Conservation (phyloP, 768 basidiomycete genomes). For the Sporobolomyces pararoseus region DNA sequence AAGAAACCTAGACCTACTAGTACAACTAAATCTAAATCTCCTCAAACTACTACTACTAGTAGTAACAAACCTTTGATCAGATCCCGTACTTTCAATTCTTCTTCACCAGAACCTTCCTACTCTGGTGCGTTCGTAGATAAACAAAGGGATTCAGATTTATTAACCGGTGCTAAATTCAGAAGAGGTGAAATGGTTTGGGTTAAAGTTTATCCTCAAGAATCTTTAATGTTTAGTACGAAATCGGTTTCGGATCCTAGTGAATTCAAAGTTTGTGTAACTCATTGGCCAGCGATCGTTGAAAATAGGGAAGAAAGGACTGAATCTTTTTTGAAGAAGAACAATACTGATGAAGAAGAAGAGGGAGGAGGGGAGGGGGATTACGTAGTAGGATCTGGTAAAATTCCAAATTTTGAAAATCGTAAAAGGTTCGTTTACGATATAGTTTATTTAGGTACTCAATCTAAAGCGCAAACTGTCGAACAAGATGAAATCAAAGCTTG, state of each 20-base stretch:
- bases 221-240: slow-evolving; percentile 25
- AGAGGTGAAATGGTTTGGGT: slow-evolving; percentile 6
- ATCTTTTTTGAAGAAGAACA: no score
- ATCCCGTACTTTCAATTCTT: slow-evolving; percentile 2
- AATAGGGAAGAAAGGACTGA: slow-evolving; percentile 57
- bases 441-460: slow-evolving; percentile 3
- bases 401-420: slow-evolving; percentile 40
- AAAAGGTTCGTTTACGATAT: slow-evolving; percentile 2
- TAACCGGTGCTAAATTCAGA: slow-evolving; percentile 61
- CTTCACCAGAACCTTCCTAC: slow-evolving; percentile 17
- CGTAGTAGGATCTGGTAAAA: slow-evolving; percentile 26
- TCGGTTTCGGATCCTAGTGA: no score
- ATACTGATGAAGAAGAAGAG: no score
- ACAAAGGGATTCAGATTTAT: slow-evolving; percentile 47
- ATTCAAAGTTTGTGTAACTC: slow-evolving; percentile 54
- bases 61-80: not conserved
- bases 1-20: not conserved
- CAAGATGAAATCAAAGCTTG: slow-evolving; percentile 6
- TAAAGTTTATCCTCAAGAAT: not conserved
- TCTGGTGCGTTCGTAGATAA: slow-evolving; percentile 21
- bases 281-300: slow-evolving; percentile 71
- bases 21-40: not conserved
- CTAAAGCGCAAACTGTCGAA: not conserved
- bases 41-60: not conserved
- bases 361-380: no score